Percentiles rank a stretch among this genome's conserved stretches.
phyloP scores from a whole-genome alignment of 1,284 basidiomycete genomes.

The Cryptococcus sp. region DNA sequence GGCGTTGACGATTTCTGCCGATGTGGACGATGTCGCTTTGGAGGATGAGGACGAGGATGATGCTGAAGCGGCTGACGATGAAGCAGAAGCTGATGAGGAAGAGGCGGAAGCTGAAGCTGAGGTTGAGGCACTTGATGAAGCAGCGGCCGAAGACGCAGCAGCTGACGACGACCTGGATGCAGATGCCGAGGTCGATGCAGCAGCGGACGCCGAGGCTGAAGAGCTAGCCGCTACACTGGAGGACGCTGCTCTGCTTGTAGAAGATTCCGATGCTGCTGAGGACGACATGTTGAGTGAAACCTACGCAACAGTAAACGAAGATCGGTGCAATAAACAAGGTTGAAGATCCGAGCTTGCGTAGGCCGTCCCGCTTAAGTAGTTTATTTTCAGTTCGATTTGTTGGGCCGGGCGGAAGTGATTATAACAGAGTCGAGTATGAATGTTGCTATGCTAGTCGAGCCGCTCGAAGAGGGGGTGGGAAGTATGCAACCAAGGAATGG shows the following conservation, averaged over 20 bases:
- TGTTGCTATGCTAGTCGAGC: no score
- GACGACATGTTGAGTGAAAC: conserved; percentile 1
- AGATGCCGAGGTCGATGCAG: conserved; percentile 13
- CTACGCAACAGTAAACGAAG: no score
- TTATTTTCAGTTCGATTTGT: no score
- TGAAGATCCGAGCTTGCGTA: no score
- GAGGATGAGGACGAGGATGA: conserved; percentile 2
- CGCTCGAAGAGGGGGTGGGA: no score
- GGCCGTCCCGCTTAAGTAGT: no score
- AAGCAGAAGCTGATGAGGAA: conserved; percentile 1
- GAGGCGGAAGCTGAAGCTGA: conserved; percentile 5
- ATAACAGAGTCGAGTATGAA: no score
- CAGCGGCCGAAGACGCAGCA: conserved; percentile 3
- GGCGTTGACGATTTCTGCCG: conserved; percentile 9
- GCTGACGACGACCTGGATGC: conserved; percentile 10
- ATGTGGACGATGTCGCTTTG: conserved; percentile 5
- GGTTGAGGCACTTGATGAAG: conserved; percentile 3
- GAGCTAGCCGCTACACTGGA: conserved; percentile 3
- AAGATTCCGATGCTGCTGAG: not conserved
- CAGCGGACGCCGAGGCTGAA: conserved; percentile 4
- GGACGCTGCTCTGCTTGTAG: conserved; percentile 2
- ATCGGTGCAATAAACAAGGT: no score
- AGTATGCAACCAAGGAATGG: no score
- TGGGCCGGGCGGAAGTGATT: no score
- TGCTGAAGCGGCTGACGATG: not conserved